Conservation (phyloP, 306 rosid genomes). For the Acacia crassicarpa region DNA sequence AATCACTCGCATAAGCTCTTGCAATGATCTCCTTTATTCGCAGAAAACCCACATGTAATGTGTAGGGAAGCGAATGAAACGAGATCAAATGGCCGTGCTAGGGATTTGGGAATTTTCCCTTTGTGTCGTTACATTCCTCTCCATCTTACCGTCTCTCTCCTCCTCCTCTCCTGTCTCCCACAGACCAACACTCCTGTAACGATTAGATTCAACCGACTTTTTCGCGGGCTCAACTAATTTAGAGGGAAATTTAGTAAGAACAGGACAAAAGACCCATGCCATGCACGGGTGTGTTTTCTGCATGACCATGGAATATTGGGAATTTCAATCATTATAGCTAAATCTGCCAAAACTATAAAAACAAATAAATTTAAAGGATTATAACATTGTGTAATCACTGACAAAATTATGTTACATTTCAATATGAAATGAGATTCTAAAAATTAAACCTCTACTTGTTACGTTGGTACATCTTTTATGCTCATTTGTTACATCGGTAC, state of each 20-base stretch:
- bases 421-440: too few relatives aligned
- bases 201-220: slow-evolving; percentile 30
- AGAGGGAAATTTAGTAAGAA: background rate
- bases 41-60: slow-evolving; percentile 27
- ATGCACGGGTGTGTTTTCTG: too few relatives aligned
- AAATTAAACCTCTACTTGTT: too few relatives aligned
- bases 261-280: background rate
- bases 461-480: too few relatives aligned
- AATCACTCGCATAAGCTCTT: background rate
- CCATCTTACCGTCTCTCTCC: slow-evolving; percentile 3
- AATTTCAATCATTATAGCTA: too few relatives aligned
- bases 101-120: slow-evolving; percentile 22
- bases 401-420: too few relatives aligned
- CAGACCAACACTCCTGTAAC: slow-evolving; percentile 39
- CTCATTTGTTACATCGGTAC: too few relatives aligned
- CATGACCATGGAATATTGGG: too few relatives aligned
- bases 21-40: slow-evolving; percentile 32
- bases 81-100: slow-evolving; percentile 31
- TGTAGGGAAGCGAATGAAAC: slow-evolving; percentile 24
- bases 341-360: too few relatives aligned
- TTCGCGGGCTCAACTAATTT: slow-evolving; percentile 41
- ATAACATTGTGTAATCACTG: too few relatives aligned
- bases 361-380: too few relatives aligned
- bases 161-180: slow-evolving; percentile 36
- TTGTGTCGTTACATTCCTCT: slow-evolving; percentile 19